These are phyloP conservation scores for Phaeodactylum tricornutum DNA, from an alignment of 108 stramenopile genomes.

Conservation along the genomic window DNA sequence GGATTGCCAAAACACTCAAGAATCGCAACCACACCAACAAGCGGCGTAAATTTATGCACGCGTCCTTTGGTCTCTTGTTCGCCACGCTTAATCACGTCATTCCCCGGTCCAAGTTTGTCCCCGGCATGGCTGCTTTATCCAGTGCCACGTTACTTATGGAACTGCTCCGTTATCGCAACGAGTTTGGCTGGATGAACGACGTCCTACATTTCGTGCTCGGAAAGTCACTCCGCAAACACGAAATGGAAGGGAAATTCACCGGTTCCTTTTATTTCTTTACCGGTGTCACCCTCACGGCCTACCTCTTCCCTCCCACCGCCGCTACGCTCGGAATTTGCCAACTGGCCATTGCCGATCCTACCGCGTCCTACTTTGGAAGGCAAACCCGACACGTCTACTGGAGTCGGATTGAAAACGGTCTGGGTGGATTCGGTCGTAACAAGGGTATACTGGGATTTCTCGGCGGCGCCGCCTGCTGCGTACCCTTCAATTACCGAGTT, in stretches of 20 bases:
- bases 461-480: constrained; percentile 64
- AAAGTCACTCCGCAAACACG: constrained; percentile 55
- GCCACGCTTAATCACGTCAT: constrained; percentile 63
- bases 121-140: constrained; percentile 39
- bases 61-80: constrained; percentile 65
- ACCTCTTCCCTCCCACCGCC: constrained; percentile 42
- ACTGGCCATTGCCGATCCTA: constrained; percentile 76
- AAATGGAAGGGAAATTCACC: constrained; percentile 86
- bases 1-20: constrained; percentile 21
- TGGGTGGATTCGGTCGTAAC: constrained; percentile 75
- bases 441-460: constrained; percentile 78
- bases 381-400: constrained; percentile 72
- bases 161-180: constrained; percentile 56
- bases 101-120: constrained; percentile 44
- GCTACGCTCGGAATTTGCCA: constrained; percentile 70
- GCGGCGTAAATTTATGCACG: constrained; percentile 64
- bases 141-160: constrained; percentile 43
- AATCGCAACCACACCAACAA: constrained; percentile 63
- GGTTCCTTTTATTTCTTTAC: constrained; percentile 76
- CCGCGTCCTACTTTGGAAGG: constrained; percentile 67
- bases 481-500: constrained; percentile 67
- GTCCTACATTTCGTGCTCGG: constrained; percentile 49
- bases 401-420: constrained; percentile 66
- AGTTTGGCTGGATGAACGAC: constrained; percentile 78
- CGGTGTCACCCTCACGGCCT: constrained; percentile 58